Percentiles rank a stretch among this genome's conserved stretches.
These are phyloP conservation scores for Chlamydomonas sp. DNA, from an alignment of 139 green algal species.

Conservation along the genomic window DNA sequence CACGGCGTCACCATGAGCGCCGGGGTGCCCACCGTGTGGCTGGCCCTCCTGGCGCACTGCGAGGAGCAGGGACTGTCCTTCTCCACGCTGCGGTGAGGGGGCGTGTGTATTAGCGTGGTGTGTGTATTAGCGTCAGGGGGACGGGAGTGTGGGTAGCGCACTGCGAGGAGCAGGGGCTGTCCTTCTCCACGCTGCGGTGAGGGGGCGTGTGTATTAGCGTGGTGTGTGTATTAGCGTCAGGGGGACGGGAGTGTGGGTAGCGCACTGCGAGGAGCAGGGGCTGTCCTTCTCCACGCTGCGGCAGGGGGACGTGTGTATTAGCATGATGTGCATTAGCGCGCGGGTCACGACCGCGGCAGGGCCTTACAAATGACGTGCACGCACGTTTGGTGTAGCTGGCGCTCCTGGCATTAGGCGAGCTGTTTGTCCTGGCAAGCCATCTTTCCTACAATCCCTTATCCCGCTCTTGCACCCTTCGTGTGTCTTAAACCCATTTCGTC, in stretches of 20 bases:
- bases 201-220: background rate
- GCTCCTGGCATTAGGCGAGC: too few species aligned
- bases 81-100: background rate
- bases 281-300: slow-evolving; percentile 42
- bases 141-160: slow-evolving; percentile 15
- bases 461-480: too few species aligned
- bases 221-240: background rate
- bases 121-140: background rate
- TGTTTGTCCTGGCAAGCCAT: too few species aligned
- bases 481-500: too few species aligned
- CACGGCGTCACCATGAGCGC: slow-evolving; percentile 35
- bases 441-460: too few species aligned
- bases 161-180: slow-evolving; percentile 53
- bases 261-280: slow-evolving; percentile 57
- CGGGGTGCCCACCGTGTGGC: slow-evolving; percentile 83
- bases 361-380: too few species aligned
- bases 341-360: too few species aligned
- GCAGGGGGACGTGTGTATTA: background rate
- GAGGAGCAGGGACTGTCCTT: slow-evolving; percentile 53
- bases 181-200: slow-evolving; percentile 33
- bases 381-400: too few species aligned
- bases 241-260: background rate
- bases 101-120: background rate
- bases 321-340: background rate
- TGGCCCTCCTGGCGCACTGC: slow-evolving; percentile 70